Evolutionary conservation across 1,139 yeast genomes (phyloP).

Genomic region (Pichia sp.): DNA sequence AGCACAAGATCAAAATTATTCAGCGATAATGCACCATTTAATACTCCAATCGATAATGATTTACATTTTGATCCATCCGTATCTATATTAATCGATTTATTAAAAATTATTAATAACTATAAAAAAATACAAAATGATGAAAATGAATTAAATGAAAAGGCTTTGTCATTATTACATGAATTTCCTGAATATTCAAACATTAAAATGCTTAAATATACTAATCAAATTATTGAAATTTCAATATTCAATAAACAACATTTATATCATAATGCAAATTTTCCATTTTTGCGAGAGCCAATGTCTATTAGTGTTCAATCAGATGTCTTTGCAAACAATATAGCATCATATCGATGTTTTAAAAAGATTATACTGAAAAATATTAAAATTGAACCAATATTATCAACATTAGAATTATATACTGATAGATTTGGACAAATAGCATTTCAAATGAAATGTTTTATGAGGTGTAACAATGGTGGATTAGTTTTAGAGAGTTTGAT

Average conservation of each 20-base stretch:
- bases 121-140: neutral
- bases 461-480: neutral
- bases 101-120: constrained; percentile 2
- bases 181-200: neutral
- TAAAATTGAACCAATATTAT: constrained; percentile 1
- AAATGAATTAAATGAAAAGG: neutral
- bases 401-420: neutral
- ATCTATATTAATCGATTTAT: neutral
- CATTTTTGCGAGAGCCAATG: constrained; percentile 16
- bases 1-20: neutral
- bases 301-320: constrained; percentile 12
- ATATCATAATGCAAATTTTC: constrained; percentile 13
- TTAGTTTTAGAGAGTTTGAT: neutral
- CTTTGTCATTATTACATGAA: neutral
- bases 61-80: neutral
- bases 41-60: neutral
- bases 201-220: constrained; percentile 12
- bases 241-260: constrained; percentile 1
- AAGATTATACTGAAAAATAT: constrained; percentile 14
- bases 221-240: constrained; percentile 17
- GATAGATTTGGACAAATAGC: neutral
- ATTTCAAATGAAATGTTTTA: neutral
- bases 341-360: constrained; percentile 12
- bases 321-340: constrained; percentile 6
- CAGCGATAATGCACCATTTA: neutral